Base-by-base conservation (phyloP, 441 rosid genomes). In the Flueggea neowawraea region DNA sequence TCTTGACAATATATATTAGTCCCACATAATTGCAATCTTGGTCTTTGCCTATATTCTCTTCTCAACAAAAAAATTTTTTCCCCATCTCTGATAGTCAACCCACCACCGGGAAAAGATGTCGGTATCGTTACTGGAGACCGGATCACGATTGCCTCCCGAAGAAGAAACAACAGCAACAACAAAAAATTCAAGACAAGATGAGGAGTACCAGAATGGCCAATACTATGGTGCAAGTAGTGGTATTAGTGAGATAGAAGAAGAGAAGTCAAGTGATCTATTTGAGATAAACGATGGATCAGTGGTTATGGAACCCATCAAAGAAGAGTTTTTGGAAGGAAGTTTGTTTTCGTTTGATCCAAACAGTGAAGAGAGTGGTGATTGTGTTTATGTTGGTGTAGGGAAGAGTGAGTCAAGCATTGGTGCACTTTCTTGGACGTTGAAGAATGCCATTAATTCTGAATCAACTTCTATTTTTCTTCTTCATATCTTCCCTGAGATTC, bases 361-460 rank as follows among this genome's bases (percentile, higher is more conserved):
- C 51, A 54, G 70, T 13, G 77, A 66, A 6, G 43, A 50, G 15
- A 65, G 50, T 6, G 69, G 54, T 12, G 90, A 85, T 62, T 65
- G 70, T 59, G 79, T 90, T 4, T 88, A 84, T 65, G 90, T 83
- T 51, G 88, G 78, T 2, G 95, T 90, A 31, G 91, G 97, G 60
- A 85, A 87, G 72, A 81, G 88, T 51, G 84, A 85, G 57, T 79
- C 92, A 1, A 87, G 98, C 79, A 73, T 81, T 81, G 95, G 80
- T 39, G 93, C 94, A 9, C 80, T 89, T 73, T 71, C 76, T 10
- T 91, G 96, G 98, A 71, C 95, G 45, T 63, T 85, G 49, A 72
- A 70, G 61, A 77, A 85, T 62, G 69, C 64, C 31, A 65, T 78
- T 5, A 62, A 73, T 53, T 54, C 73, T 12, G 62, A 59, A 39